Base-by-base conservation (phyloP, 176 grass and related monocot genomes). In the Typha latifolia region DNA sequence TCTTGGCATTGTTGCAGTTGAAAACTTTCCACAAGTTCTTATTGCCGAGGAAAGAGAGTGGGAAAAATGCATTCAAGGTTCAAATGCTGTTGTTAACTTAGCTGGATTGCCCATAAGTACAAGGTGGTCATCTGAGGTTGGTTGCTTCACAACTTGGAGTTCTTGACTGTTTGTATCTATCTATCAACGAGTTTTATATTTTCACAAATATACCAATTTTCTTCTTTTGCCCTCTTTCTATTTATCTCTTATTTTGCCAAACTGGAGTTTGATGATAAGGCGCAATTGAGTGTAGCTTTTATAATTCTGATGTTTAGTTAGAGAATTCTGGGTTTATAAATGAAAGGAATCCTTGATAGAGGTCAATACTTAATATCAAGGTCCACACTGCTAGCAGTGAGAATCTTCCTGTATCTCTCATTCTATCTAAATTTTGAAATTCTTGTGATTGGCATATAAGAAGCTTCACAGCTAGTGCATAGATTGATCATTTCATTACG, bases 21-120 rank as follows among this genome's bases (percentile, higher is more conserved):
- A 82, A 18, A 76, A 68, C 10, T 96, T 82, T 65, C 80, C 72
- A 21, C 78, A 75, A 73, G 66, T 96, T 61, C 67, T 80, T 63
- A 86, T 96, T 69, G 88, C 88, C 0, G 80, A 89, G 32, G 63
- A 86, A 84, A 18, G 72, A 55, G 88, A 96, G 9, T 96, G 93
- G 93, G 81, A 84, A 63, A 43, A 71, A 47, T 84, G 78, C 29
- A 64, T 96, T 14, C 61, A 61, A 59, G 69, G 57, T 61, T 96
- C 93, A 65, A 82, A 74, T 75, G 85, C 82, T 66, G 85, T 96
- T 59, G 93, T 96, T 52, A 96, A 96, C 73, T 76, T 96, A 47
- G 93, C 93, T 70, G 93, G 93, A 61, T 69, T 91, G 85, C 81
- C 88, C 64, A 96, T 96, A 61, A 86, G 93, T 79, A 96, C 93